Evolutionary conservation across 805 yeast genomes (phyloP), one percentile per base, ranked within the genome.

Genomic region (Ogataea glucozyma): DNA sequence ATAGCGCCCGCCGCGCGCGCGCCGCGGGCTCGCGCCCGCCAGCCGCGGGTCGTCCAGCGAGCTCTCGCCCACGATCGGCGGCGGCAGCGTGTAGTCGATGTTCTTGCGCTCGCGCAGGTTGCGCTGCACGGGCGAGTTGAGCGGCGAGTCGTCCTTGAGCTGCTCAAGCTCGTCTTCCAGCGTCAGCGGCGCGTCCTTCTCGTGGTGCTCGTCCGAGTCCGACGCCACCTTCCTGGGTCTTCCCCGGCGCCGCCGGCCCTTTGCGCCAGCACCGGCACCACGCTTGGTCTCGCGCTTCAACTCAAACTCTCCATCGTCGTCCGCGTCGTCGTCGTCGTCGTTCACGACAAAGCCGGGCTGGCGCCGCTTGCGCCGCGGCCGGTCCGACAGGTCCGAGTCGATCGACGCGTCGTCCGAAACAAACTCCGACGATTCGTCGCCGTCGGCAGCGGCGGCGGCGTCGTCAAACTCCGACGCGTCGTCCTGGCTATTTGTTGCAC

Each of bases 51-150:
- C 52, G 18, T 46, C 66, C 24, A 54, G 48, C 52, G 67, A 75
- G 29, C 52, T 51, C 38, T 74, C 79, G 41, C 65, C 66, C 17
- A 71, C 52, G 3, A 87, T 69, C 4, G 96, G 96, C 1, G 96
- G 96, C 0, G 96, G 91, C 8, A 89, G 71, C 11, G 83, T 76
- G 60, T 89, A 89, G 57, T 89, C 85, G 9, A 90, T 81, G 20
- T 81, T 81, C 43, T 89, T 79, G 48, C 89, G 63, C 48, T 81
- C 83, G 40, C 90, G 72, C 17, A 83, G 62, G 52, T 81, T 70
- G 40, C 78, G 70, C 37, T 72, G 75, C 17, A 64, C 66, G 4
- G 73, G 67, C 4, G 77, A 70, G 20, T 74, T 67, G 3, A 77
- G 74, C 2, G 87, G 81, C 3, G 83, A 71, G 39, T 58, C 63